A percentile compares a stretch with the other conserved stretches of the same genome.
These are phyloP conservation scores for Annona squamosa DNA, from an alignment of 164 flowering plant species.

Conservation along the genomic window DNA sequence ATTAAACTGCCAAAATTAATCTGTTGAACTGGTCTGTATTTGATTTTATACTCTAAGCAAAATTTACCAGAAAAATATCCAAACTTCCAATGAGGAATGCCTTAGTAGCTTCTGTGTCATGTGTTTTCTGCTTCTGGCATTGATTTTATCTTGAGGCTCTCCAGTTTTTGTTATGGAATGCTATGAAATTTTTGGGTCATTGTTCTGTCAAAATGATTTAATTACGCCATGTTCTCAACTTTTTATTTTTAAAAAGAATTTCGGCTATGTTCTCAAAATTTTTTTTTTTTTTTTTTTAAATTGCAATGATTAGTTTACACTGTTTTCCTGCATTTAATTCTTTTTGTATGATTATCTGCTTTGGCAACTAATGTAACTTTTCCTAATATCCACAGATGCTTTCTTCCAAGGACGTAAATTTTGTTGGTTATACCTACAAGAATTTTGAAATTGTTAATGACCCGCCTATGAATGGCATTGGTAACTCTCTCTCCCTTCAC, in stretches of 20 bases:
- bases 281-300: no score
- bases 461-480: slow-evolving; percentile 25
- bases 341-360: background rate
- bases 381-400: slow-evolving; percentile 26
- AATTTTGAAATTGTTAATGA: slow-evolving; percentile 36
- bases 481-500: slow-evolving; percentile 20
- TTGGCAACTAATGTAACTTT: background rate
- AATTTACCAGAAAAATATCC: background rate
- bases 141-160: no score
- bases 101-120: no score
- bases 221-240: no score
- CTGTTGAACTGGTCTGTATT: background rate
- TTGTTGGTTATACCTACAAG: slow-evolving; percentile 37
- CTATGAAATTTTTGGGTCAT: no score
- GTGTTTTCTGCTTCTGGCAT: no score
- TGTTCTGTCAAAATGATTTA: no score
- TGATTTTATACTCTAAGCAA: background rate
- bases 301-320: background rate
- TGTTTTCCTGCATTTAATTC: background rate
- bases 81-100: background rate
- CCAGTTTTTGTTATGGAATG: no score
- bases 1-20: no score
- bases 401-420: slow-evolving; percentile 36
- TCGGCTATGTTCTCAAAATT: no score
- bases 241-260: no score